Percentiles rank a stretch among this genome's conserved stretches.
These are phyloP conservation scores for Botrytis tulipae DNA, from an alignment of 2,329 filamentous ascomycete species.

Conservation along the genomic window DNA sequence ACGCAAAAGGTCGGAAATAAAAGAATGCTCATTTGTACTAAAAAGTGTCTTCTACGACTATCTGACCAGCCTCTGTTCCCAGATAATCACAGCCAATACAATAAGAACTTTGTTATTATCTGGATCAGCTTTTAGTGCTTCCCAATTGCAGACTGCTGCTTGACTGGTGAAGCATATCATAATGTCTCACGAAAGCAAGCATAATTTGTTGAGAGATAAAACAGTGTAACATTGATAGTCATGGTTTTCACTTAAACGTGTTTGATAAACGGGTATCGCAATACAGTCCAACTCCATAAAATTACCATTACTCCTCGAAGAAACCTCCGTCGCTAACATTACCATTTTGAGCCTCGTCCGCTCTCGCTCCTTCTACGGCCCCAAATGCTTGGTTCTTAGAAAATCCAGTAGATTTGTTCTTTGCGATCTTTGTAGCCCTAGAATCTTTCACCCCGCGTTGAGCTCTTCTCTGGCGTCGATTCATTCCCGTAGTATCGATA, in stretches of 20 bases:
- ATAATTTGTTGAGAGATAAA: background rate
- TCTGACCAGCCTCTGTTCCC: background rate
- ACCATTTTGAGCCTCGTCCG: conserved; percentile 38
- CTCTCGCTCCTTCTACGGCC: conserved; percentile 25
- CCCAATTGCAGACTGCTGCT: conserved; percentile 8
- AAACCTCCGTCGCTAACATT: conserved; percentile 57
- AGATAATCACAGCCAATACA: no score
- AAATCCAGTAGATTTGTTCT: conserved; percentile 34
- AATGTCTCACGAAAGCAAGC: background rate
- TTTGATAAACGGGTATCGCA: conserved; percentile 21
- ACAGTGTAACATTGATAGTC: background rate
- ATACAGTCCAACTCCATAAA: conserved; percentile 17
- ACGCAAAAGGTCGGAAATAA: background rate
- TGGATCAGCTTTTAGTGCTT: background rate
- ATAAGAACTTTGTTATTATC: background rate
- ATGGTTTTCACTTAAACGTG: conserved; percentile 4
- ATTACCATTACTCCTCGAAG: conserved; percentile 46
- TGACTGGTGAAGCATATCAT: background rate
- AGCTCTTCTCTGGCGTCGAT: conserved; percentile 37
- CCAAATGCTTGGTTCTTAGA: conserved; percentile 36
- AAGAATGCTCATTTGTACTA: background rate
- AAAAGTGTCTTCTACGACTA: background rate
- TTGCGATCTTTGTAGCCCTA: conserved; percentile 26
- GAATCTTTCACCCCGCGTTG: conserved; percentile 25
- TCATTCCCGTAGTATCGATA: conserved; percentile 35